Percentiles rank a stretch among this genome's conserved stretches.
These are phyloP conservation scores for Stephania japonica DNA, from an alignment of 164 flowering plant species.

Conservation along the genomic window DNA sequence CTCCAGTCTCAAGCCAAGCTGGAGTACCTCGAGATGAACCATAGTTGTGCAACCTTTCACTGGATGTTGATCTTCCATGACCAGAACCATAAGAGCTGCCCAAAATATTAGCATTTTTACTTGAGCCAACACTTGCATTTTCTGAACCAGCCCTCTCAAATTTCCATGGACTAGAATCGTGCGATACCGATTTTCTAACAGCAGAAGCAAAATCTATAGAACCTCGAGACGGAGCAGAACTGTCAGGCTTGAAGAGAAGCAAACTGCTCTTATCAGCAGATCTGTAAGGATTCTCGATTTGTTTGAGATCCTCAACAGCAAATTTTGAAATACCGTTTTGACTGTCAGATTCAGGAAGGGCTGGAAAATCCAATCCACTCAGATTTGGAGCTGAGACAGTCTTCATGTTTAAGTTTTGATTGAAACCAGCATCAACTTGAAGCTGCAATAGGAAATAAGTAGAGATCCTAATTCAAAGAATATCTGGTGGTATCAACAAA, in stretches of 20 bases:
- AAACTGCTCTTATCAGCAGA: slow-evolving; percentile 57
- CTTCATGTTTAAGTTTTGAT: slow-evolving; percentile 60
- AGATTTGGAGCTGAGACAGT: slow-evolving; percentile 72
- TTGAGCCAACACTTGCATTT: slow-evolving; percentile 57
- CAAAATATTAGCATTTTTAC: slow-evolving; percentile 61
- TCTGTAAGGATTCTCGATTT: slow-evolving; percentile 38
- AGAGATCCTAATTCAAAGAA: not conserved
- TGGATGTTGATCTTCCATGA: slow-evolving; percentile 44
- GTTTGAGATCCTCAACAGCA: slow-evolving; percentile 55
- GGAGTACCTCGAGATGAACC: slow-evolving; percentile 65
- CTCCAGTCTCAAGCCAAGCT: slow-evolving; percentile 97
- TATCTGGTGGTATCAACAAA: not conserved
- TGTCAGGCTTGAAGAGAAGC: slow-evolving; percentile 52
- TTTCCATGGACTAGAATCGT: slow-evolving; percentile 77
- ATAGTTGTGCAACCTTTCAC: slow-evolving; percentile 56
- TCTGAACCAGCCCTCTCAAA: slow-evolving; percentile 63
- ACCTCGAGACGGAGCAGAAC: slow-evolving; percentile 54
- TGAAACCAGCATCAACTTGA: slow-evolving; percentile 76
- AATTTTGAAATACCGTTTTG: slow-evolving; percentile 45
- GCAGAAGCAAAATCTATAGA: slow-evolving; percentile 87
- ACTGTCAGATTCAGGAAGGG: slow-evolving; percentile 50
- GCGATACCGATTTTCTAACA: slow-evolving; percentile 75
- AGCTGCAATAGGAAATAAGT: slow-evolving; percentile 41
- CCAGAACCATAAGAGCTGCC: slow-evolving; percentile 49
- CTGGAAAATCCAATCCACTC: slow-evolving; percentile 74